Evolutionary conservation across 2,329 filamentous ascomycete species (phyloP), one percentile per base, ranked within the genome.

Genomic region (Apiospora hydei): DNA sequence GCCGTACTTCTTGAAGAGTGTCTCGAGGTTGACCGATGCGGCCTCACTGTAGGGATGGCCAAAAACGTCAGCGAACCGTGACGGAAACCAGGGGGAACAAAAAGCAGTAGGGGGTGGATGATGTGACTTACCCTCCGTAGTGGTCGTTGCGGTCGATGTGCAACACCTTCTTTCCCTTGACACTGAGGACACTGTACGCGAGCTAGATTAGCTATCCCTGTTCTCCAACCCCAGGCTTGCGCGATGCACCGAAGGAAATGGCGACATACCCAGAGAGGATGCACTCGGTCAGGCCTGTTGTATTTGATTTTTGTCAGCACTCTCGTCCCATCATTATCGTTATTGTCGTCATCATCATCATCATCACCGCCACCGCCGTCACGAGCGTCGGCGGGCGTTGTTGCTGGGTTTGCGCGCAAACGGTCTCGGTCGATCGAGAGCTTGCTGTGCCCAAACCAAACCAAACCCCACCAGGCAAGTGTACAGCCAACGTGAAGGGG

Each of bases 61-160:
- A 82, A 47, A 47, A 64, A 69, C 49, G 49, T 72, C 73, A 71
- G 72, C 66, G 70, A 76, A 80, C 76, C 72, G 71, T 26, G 64
- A 49, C 66, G 70, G 51, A 41, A 71, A 77, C 24, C 46, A 70
- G 61, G 57, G 68, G 72, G 57, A 38, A 38, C 1, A 38, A 38
- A 38, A 34, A 34, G 6, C 3, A 34, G 34, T 3, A 73, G 47
- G 64, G 66, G 71, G 49, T 71, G 73, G 67, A 70, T 46, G 71
- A 71, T 24, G 24, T 34, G 71, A 88, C 93, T 80, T 87, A 97
- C 95, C 94, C 96, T 89, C 96, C 96, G 82, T 98, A 98, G 88
- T 98, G 95, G 83, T 97, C 94, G 83, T 98, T 98, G 82, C 95
- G 93, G 86, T 98, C 96, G 83, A 99, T 98, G 87, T 99, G 96